Percentiles rank a stretch among this genome's conserved stretches.
Conservation (phyloP, 2,329 filamentous ascomycete species). For the Emergomyces pasteurianus region DNA sequence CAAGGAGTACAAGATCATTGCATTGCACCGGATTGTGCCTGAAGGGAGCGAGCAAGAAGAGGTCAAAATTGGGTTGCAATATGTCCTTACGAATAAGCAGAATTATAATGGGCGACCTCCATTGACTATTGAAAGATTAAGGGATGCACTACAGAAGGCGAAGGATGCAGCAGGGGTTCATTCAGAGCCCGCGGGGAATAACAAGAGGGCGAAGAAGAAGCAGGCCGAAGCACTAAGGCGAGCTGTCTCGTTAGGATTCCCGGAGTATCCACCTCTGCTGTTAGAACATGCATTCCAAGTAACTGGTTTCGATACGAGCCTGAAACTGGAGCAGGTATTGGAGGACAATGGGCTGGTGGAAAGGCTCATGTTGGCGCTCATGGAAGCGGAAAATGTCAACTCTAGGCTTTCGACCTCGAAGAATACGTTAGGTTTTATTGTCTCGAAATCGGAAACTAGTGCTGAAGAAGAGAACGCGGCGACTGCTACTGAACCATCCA, state of each 20-base stretch:
- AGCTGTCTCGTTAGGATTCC: conserved; percentile 70
- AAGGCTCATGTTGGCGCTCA: conserved; percentile 54
- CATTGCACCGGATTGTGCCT: conserved; percentile 65
- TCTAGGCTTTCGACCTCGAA: conserved; percentile 55
- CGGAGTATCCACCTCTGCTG: conserved; percentile 76
- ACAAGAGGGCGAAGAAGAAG: conserved; percentile 63
- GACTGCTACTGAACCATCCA: conserved; percentile 28
- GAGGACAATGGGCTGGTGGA: conserved; percentile 53
- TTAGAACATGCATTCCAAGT: conserved; percentile 72
- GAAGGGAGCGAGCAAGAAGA: conserved; percentile 77
- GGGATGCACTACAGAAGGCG: conserved; percentile 54
- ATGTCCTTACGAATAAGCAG: conserved; percentile 70
- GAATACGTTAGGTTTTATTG: conserved; percentile 69
- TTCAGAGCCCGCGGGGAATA: conserved; percentile 22
- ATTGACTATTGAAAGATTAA: conserved; percentile 62
- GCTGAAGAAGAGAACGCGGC: conserved; percentile 18
- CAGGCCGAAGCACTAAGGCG: conserved; percentile 64
- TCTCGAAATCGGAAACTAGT: conserved; percentile 50
- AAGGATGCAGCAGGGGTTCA: conserved; percentile 27
- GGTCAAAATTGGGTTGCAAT: conserved; percentile 63
- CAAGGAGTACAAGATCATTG: conserved; percentile 66
- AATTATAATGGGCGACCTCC: conserved; percentile 67
- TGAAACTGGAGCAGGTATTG: conserved; percentile 58
- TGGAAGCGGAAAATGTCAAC: conserved; percentile 58
- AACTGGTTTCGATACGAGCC: conserved; percentile 55